phyloP scores from a whole-genome alignment of 192 early-diverging fungal genomes.

The Backusella mclennaniae region DNA sequence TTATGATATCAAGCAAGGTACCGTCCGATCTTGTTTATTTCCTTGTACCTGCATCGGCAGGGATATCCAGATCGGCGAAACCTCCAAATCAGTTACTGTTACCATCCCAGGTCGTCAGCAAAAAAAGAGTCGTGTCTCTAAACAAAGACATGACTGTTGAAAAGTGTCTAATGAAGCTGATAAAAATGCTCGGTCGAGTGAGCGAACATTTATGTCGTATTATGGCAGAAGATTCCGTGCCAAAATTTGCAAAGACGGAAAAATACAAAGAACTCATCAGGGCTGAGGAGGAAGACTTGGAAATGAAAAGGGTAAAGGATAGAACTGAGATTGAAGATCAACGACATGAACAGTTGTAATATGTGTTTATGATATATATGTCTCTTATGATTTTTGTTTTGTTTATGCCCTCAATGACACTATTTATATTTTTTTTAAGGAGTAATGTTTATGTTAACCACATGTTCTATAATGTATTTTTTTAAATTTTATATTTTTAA shows the following conservation, averaged over 20 bases:
- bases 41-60: not conserved
- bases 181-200: slow-evolving; percentile 27
- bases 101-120: not conserved
- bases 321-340: not conserved
- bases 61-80: not conserved
- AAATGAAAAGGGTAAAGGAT: not conserved
- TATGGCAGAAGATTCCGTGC: slow-evolving; percentile 36
- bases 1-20: not conserved
- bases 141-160: not conserved
- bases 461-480: not conserved
- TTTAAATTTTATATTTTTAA: not conserved
- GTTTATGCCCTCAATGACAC: not conserved
- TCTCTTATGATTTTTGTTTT: not conserved
- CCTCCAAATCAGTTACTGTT: not conserved
- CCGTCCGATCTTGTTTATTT: not conserved
- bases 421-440: slow-evolving; percentile 7
- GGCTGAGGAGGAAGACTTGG: not conserved
- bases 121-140: not conserved
- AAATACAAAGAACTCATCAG: slow-evolving; percentile 15
- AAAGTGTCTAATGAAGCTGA: slow-evolving; percentile 16
- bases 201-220: slow-evolving; percentile 31
- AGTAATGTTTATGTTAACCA: not conserved
- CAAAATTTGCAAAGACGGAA: slow-evolving; percentile 20
- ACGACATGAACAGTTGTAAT: not conserved
- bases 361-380: not conserved